These are phyloP conservation scores for Telfairia occidentalis DNA, from an alignment of 331 rosid genomes.

Conservation along the genomic window DNA sequence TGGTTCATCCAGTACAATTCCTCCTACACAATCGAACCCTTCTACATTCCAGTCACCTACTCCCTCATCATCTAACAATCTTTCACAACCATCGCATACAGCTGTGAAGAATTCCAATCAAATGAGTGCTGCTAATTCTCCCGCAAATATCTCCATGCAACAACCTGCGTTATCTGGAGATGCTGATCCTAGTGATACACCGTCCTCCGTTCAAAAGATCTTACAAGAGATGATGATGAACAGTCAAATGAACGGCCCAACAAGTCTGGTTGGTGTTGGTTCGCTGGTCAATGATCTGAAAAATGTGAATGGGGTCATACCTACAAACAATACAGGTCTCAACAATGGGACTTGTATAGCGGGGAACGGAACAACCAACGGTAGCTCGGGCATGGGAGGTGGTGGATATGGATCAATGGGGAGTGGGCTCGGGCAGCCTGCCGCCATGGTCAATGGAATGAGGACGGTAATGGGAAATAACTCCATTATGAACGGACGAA, in stretches of 20 bases:
- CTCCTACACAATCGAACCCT: constrained; percentile 56
- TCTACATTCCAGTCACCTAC: constrained; percentile 76
- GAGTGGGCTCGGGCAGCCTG: constrained; percentile 49
- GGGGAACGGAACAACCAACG: constrained; percentile 47
- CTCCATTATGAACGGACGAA: constrained; percentile 66
- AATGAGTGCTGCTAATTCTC: constrained; percentile 55
- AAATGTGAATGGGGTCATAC: constrained; percentile 58
- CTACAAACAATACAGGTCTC: constrained; percentile 37
- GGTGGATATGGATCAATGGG: constrained; percentile 62
- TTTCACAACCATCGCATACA: constrained; percentile 54
- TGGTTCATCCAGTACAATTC: constrained; percentile 59
- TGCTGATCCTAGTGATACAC: constrained; percentile 61
- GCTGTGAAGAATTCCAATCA: constrained; percentile 57
- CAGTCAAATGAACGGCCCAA: constrained; percentile 43
- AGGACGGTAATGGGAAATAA: constrained; percentile 63
- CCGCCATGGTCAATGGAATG: constrained; percentile 57
- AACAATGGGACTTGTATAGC: constrained; percentile 43
- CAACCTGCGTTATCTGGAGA: constrained; percentile 57
- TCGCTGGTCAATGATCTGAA: constrained; percentile 61
- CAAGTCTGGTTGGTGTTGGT: constrained; percentile 38
- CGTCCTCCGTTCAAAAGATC: constrained; percentile 82
- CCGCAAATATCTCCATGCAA: constrained; percentile 67
- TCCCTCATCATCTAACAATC: constrained; percentile 70
- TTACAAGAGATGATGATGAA: constrained; percentile 66
- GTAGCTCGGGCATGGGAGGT: constrained; percentile 47